Base-by-base conservation (phyloP, 768 basidiomycete species). In the Suillus variegatus region DNA sequence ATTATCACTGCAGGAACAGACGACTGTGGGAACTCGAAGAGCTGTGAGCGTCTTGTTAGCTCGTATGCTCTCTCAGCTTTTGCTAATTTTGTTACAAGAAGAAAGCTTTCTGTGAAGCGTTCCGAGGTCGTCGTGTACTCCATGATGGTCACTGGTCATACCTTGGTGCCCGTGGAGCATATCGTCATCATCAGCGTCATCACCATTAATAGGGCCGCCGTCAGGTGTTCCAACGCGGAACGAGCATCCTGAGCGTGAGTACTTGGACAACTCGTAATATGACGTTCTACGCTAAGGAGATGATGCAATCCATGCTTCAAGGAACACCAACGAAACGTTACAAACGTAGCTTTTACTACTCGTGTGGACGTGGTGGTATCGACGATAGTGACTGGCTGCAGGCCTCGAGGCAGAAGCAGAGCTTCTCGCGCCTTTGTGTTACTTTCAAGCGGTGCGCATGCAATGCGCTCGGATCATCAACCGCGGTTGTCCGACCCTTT, bases 271-370 rank as follows among this genome's bases (percentile, higher is more conserved):
- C 46, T 40, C 32, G 18, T 40, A 43, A 58, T 66, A 68, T 49
- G 69, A 69, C 61, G 54, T 65, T 55, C 28, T n/a, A 25, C 9
- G 40, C 16, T 16, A 35, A 66, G 73, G 71, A 69, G 62, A 69
- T 73, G 71, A 65, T 44, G 43, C 28, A 32, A 44, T 68, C 35
- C 35, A 51, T 41, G 36, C 63, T 28, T 32, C 40, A 61, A 65
- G 52, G 35, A 35, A 60, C 38, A 54, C 35, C 41, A 61, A 46
- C 41, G 57, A 60, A 60, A 51, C 25, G 28, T 35, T n/a, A 38
- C 60, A 51, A 51, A 51, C 14, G 49, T 51, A 51, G 22, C 13
- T 22, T 35, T 55, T 2, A 14, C 18, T 16, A 25, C 36, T 60
- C 49, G 64, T 62, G 61, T 47, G 41, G 20, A 54, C 13, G 61